These are phyloP conservation scores for Chaetoscypha palmicola DNA, from an alignment of 2,329 filamentous ascomycete genomes.

Conservation along the genomic window DNA sequence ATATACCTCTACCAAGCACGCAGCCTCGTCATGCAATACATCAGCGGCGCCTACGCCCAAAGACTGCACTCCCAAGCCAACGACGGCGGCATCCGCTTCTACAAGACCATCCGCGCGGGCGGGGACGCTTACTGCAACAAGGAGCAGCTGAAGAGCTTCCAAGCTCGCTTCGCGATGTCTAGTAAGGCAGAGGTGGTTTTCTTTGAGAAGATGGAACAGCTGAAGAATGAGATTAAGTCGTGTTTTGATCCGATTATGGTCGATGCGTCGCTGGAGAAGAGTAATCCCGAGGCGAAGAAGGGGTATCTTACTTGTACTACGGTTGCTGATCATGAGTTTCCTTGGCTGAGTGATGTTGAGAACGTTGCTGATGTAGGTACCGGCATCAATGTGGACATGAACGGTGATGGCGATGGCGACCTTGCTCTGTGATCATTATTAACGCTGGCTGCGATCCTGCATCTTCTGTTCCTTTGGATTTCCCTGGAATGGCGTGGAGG, in stretches of 20 bases:
- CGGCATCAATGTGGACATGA: too few species aligned
- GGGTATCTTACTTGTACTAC: slow-evolving; percentile 55
- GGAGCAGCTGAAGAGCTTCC: slow-evolving; percentile 11
- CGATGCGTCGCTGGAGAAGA: slow-evolving; percentile 9
- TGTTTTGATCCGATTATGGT: slow-evolving; percentile 16
- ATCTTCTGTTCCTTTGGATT: too few species aligned
- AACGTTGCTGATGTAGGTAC: too few species aligned
- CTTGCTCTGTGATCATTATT: too few species aligned
- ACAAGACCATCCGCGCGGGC: slow-evolving; percentile 16
- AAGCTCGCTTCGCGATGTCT: slow-evolving; percentile 19
- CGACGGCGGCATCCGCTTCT: slow-evolving; percentile 26
- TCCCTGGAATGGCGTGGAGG: too few species aligned
- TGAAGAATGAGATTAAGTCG: slow-evolving; percentile 16
- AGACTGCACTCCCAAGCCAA: slow-evolving; percentile 18
- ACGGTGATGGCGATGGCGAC: too few species aligned
- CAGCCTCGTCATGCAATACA: slow-evolving; percentile 21
- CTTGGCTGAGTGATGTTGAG: slow-evolving; percentile 31
- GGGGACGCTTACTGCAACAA: slow-evolving; percentile 15
- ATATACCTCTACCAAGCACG: slow-evolving; percentile 27
- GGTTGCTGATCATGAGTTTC: slow-evolving; percentile 52
- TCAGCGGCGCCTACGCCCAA: slow-evolving; percentile 9
- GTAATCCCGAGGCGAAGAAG: not conserved
- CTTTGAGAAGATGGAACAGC: slow-evolving; percentile 4
- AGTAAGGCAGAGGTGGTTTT: slow-evolving; percentile 14
- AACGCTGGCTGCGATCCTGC: too few species aligned